Base-by-base conservation (phyloP, 2,329 filamentous ascomycete genomes). In the Fusarium pininemorale region DNA sequence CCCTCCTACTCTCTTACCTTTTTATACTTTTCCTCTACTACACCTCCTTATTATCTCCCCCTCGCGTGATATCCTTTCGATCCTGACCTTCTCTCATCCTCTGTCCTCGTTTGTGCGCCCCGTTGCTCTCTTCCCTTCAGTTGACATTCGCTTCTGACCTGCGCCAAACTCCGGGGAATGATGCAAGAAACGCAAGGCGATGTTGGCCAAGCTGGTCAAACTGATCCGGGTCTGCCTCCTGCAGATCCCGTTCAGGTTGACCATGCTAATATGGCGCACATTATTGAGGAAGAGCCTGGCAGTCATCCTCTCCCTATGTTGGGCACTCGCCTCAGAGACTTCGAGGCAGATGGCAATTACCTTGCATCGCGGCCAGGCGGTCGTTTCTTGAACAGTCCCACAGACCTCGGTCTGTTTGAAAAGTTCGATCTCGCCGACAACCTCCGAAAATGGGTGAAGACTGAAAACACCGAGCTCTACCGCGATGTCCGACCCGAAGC, bases 151-250 rank as follows among this genome's bases (percentile, higher is more conserved):
- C 26, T 47, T 11, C 6, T 8, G 26, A 28, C 5, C 1, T 15
- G 7, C 13, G 18, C 18, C 44, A 47, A 22, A 4, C 24, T 6
- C 7, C 24, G 1, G 8, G 8, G 5, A 28, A 26, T 5, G 24
- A 45, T 0, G 0, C 16, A 5, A 7, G 5, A 45, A 0, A 14
- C 7, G 16, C 0, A 3, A 6, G 4, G 8, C 18, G 7, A 28
- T 47, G 1, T 5, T 13, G 12, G 18, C 44, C 44, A 45, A 14
- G 44, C 44, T 45, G 44, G 44, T 26, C 16, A 45, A 45, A 6
- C 16, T 45, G 24, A 26, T 20, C 42, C 24, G 42, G 24, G 24
- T 26, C 42, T 20, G 24, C 42, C n/a, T 45, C 10, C 42, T 45
- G 42, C 42, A 45, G 42, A 20, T 7, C 4, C 42, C 24, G n/a